Evolutionary conservation across 352 stramenopile genomes (phyloP).

Genomic region (Globisporangium viniferum): DNA sequence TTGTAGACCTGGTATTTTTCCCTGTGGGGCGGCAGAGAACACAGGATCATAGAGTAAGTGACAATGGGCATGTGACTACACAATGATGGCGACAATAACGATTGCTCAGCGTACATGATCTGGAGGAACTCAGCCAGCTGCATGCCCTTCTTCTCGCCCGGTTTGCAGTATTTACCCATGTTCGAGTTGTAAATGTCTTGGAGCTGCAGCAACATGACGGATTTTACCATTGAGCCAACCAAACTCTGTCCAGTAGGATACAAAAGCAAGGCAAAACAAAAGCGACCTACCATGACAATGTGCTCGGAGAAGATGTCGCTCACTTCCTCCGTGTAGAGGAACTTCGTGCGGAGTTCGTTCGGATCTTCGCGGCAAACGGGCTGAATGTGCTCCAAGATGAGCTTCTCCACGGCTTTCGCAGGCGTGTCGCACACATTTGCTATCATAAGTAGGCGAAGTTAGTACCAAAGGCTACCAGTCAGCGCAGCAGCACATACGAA

Average conservation of each 20-base stretch:
- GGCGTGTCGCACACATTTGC: conserved; percentile 63
- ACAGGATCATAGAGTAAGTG: too few species aligned
- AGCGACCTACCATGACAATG: conserved; percentile 49
- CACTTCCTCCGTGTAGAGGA: conserved; percentile 74
- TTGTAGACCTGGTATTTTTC: conserved; percentile 67
- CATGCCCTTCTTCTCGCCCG: conserved; percentile 77
- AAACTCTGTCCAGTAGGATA: background rate
- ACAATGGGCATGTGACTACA: conserved; percentile 7
- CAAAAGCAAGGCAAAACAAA: background rate
- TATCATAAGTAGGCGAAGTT: conserved; percentile 18
- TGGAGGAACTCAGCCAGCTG: conserved; percentile 62
- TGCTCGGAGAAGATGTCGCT: conserved; percentile 73
- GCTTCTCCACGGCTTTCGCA: conserved; percentile 66
- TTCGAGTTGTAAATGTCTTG: conserved; percentile 74
- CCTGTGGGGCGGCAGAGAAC: conserved; percentile 12
- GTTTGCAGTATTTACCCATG: conserved; percentile 72
- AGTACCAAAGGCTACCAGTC: conserved; percentile 4
- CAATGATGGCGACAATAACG: background rate
- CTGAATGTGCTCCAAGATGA: conserved; percentile 55
- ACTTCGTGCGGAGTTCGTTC: conserved; percentile 69
- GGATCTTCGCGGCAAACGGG: conserved; percentile 48
- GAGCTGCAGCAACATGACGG: conserved; percentile 26
- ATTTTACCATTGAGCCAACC: background rate
- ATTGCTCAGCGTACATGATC: conserved; percentile 32
- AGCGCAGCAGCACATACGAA: background rate